These are phyloP conservation scores for Alopecurus myosuroides DNA, from an alignment of 176 grass and related monocot genomes.

Conservation along the genomic window DNA sequence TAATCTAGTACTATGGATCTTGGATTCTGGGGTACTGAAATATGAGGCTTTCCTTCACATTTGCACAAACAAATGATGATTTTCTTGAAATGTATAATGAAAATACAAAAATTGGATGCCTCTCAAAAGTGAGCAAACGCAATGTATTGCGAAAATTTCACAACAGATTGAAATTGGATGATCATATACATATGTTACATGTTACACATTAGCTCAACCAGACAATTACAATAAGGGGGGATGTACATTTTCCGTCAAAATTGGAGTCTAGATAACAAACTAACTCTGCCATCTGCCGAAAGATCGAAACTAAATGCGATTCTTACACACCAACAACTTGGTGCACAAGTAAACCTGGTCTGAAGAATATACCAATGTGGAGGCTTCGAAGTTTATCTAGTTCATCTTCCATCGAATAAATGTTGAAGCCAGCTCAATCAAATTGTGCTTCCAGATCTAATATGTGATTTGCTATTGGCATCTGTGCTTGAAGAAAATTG, in stretches of 20 bases:
- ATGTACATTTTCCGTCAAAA: constrained; percentile 9
- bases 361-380: background rate
- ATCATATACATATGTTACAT: constrained; percentile 5
- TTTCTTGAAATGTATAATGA: no score
- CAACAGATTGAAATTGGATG: background rate
- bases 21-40: no score
- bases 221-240: background rate
- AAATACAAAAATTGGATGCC: background rate
- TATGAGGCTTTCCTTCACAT: no score
- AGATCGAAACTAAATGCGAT: background rate
- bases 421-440: constrained; percentile 21
- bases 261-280: background rate
- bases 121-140: background rate
- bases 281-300: background rate
- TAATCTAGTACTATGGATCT: no score
- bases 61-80: no score
- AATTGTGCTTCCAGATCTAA: constrained; percentile 14
- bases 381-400: background rate
- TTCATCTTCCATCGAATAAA: background rate
- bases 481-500: background rate
- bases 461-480: background rate
- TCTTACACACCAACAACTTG: background rate
- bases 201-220: background rate
- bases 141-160: background rate
- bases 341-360: background rate